phyloP scores from a whole-genome alignment of 371 early-diverging fungal genomes.

The Mucor saturninus region DNA sequence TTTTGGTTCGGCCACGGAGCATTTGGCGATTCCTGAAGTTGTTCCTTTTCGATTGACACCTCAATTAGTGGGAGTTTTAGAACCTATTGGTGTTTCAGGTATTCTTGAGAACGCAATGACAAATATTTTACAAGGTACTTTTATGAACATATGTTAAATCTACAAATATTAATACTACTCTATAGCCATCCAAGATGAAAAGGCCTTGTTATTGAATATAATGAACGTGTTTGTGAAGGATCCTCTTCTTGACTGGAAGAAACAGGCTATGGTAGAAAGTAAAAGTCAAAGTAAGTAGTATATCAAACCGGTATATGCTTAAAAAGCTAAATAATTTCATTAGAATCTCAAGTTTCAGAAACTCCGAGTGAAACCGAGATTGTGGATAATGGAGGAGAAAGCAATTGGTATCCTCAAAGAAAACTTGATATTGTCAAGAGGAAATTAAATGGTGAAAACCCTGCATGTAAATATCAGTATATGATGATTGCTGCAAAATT shows the following conservation, averaged over 20 bases:
- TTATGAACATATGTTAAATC: neutral
- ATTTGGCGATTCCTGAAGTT: slow-evolving; percentile 71
- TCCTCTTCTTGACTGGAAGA: slow-evolving; percentile 65
- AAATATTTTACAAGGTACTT: slow-evolving; percentile 54
- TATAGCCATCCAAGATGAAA: slow-evolving; percentile 57
- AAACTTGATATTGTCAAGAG: slow-evolving; percentile 71
- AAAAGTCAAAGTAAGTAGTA: slow-evolving; percentile 58
- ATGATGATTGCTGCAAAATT: neutral
- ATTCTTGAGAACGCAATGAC: slow-evolving; percentile 63
- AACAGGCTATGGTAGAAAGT: slow-evolving; percentile 64
- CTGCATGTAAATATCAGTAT: slow-evolving; percentile 41
- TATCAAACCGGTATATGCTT: neutral
- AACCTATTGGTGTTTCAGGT: slow-evolving; percentile 63
- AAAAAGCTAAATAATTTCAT: neutral
- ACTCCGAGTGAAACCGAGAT: slow-evolving; percentile 8
- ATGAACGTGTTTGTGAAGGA: slow-evolving; percentile 78
- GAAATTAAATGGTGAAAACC: slow-evolving; percentile 75
- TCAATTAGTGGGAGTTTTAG: slow-evolving; percentile 58
- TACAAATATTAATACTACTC: slow-evolving; percentile 1
- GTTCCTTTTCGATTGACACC: slow-evolving; percentile 72
- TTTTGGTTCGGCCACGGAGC: slow-evolving; percentile 75
- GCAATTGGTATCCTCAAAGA: slow-evolving; percentile 74
- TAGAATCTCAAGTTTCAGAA: slow-evolving; percentile 5
- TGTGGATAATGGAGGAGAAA: neutral
- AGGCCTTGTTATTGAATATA: slow-evolving; percentile 59